Evolutionary conservation across 441 rosid genomes (phyloP).

Genomic region (Lepidium campestre): DNA sequence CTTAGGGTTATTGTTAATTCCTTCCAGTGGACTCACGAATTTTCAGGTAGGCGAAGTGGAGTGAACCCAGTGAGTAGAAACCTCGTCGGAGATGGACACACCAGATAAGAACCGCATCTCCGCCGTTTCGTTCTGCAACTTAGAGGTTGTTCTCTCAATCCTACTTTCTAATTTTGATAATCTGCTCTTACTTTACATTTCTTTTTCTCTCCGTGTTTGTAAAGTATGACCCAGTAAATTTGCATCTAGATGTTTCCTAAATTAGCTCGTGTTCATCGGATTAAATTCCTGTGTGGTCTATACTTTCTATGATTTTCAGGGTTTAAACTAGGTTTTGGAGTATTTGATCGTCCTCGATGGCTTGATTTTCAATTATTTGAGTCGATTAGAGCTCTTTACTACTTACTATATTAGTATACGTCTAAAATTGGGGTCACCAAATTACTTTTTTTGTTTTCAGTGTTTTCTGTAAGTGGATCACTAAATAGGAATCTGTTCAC

Average conservation of each 20-base stretch:
- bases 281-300: not conserved
- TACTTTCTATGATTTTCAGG: not conserved
- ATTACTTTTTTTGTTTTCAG: not conserved
- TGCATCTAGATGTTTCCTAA: not conserved
- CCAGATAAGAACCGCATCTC: constrained; percentile 44
- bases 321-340: not conserved
- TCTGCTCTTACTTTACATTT: not conserved
- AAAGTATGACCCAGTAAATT: not conserved
- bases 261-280: not conserved
- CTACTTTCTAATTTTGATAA: not conserved
- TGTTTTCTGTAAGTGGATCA: not conserved
- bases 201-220: not conserved
- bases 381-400: not conserved
- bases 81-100: constrained; percentile 39
- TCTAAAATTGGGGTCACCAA: not conserved
- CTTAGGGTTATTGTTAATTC: not conserved
- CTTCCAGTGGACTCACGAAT: not conserved
- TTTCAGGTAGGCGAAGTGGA: not conserved
- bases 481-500: not conserved
- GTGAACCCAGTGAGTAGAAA: not conserved
- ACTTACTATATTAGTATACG: not conserved
- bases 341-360: not conserved
- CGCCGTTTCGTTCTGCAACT: constrained; percentile 33
- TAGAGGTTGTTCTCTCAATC: constrained; percentile 32
- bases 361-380: not conserved